A percentile compares a stretch with the other conserved stretches of the same genome.
Evolutionary conservation across 1,139 yeast genomes (phyloP).

Genomic region (Sugiyamaella paludigena): DNA sequence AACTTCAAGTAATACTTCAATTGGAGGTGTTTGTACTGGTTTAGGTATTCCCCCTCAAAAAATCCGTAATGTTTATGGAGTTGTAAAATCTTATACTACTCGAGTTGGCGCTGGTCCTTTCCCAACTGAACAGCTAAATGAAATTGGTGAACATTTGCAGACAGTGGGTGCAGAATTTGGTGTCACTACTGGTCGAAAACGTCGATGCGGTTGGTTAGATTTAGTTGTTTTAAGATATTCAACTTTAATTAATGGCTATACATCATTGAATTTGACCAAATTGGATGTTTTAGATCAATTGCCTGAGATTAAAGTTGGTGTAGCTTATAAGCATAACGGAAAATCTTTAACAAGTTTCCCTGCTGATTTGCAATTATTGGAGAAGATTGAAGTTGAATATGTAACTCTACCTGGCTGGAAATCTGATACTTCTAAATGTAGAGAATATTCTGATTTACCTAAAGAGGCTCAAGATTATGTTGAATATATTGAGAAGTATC

Average conservation of each 20-base stretch:
- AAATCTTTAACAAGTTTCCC: slow-evolving; percentile 78
- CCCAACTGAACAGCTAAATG: slow-evolving; percentile 95
- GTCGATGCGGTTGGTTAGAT: slow-evolving; percentile 99
- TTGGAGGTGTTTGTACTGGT: slow-evolving; percentile 98
- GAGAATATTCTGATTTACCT: slow-evolving; percentile 75
- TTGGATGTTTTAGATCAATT: slow-evolving; percentile 90
- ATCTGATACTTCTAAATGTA: slow-evolving; percentile 70
- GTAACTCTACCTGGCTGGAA: slow-evolving; percentile 95
- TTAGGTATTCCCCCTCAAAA: slow-evolving; percentile 88
- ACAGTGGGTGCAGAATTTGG: slow-evolving; percentile 93
- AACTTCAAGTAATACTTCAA: slow-evolving; percentile 91
- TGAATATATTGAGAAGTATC: slow-evolving; percentile 77
- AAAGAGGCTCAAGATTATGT: slow-evolving; percentile 82
- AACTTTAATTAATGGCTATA: slow-evolving; percentile 87
- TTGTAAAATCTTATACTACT: slow-evolving; percentile 96
- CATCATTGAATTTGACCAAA: slow-evolving; percentile 89
- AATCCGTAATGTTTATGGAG: slow-evolving; percentile 84
- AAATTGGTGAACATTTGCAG: slow-evolving; percentile 82
- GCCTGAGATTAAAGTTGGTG: slow-evolving; percentile 82
- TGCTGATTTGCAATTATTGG: slow-evolving; percentile 78
- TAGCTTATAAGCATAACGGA: slow-evolving; percentile 77
- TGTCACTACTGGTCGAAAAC: slow-evolving; percentile 98
- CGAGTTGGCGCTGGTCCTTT: slow-evolving; percentile 99
- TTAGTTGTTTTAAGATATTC: slow-evolving; percentile 92
- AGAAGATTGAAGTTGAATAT: slow-evolving; percentile 87